A percentile compares a stretch with the other conserved stretches of the same genome.
These are phyloP conservation scores for Mycogone perniciosa DNA, from an alignment of 2,329 filamentous ascomycete genomes.

Conservation along the genomic window DNA sequence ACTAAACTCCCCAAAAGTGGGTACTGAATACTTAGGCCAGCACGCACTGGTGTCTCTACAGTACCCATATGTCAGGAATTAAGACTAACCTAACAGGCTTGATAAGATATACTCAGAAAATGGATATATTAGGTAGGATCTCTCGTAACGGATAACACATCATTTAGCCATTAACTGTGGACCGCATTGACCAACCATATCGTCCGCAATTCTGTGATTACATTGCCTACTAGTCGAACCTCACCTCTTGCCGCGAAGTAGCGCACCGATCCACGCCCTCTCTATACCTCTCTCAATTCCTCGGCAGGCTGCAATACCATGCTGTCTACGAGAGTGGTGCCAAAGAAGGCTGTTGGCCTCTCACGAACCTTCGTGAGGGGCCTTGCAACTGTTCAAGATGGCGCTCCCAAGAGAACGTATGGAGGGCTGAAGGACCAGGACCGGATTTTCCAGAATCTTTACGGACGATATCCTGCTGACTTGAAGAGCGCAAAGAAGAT, in stretches of 20 bases:
- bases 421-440: slow-evolving; percentile 93
- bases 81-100: no score
- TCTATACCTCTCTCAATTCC: slow-evolving; percentile 21
- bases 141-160: no score
- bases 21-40: no score
- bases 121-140: no score
- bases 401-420: slow-evolving; percentile 63
- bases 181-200: slow-evolving; percentile 37
- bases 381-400: slow-evolving; percentile 77
- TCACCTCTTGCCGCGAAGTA: slow-evolving; percentile 25
- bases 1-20: no score
- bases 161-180: not conserved
- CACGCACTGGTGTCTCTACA: no score
- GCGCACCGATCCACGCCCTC: slow-evolving; percentile 28
- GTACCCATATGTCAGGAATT: no score
- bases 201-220: slow-evolving; percentile 31
- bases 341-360: slow-evolving; percentile 32
- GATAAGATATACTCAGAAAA: no score
- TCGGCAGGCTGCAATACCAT: slow-evolving; percentile 32
- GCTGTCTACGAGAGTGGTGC: slow-evolving; percentile 40
- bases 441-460: slow-evolving; percentile 98
- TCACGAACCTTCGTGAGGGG: slow-evolving; percentile 51
- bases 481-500: slow-evolving; percentile 94
- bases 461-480: slow-evolving; percentile 85
- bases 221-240: slow-evolving; percentile 23